These are phyloP conservation scores for Wickerhamomyces sp. DNA, from an alignment of 1,139 yeast genomes.

Conservation along the genomic window DNA sequence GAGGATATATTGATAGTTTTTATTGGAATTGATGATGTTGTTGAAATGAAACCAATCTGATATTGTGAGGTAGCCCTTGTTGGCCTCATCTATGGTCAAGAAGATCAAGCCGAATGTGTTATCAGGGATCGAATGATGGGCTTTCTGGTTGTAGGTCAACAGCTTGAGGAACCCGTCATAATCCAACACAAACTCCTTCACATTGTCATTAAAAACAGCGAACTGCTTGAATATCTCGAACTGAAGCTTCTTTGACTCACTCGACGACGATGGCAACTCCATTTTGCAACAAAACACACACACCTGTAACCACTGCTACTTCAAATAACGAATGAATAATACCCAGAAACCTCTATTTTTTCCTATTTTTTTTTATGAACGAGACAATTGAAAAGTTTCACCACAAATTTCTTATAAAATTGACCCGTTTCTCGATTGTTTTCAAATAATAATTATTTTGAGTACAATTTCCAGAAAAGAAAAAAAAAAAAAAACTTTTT, in stretches of 20 bases:
- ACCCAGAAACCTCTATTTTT: too few species aligned
- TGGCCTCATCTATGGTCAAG: conserved; percentile 56
- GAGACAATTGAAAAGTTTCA: background rate
- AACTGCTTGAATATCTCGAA: conserved; percentile 33
- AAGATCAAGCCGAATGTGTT: conserved; percentile 47
- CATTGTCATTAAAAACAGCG: conserved; percentile 21
- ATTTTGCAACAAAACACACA: conserved; percentile 13
- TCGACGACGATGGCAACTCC: conserved; percentile 33
- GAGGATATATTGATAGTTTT: conserved; percentile 55
- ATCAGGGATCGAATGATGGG: conserved; percentile 28
- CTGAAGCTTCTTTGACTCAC: conserved; percentile 32
- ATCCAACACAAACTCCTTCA: conserved; percentile 27
- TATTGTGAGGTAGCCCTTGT: conserved; percentile 57
- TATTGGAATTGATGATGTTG: conserved; percentile 46
- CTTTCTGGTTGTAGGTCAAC: conserved; percentile 23
- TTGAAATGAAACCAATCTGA: conserved; percentile 59
- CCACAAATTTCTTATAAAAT: background rate
- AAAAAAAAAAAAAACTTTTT: background rate
- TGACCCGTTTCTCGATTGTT: background rate
- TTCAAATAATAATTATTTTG: background rate
- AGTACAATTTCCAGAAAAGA: background rate
- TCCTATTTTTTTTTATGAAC: background rate
- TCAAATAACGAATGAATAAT: background rate
- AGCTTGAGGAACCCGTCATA: conserved; percentile 31
- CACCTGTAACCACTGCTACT: background rate